Evolutionary conservation across 805 yeast genomes (phyloP).

Genomic region (Kuraishia piskuri): DNA sequence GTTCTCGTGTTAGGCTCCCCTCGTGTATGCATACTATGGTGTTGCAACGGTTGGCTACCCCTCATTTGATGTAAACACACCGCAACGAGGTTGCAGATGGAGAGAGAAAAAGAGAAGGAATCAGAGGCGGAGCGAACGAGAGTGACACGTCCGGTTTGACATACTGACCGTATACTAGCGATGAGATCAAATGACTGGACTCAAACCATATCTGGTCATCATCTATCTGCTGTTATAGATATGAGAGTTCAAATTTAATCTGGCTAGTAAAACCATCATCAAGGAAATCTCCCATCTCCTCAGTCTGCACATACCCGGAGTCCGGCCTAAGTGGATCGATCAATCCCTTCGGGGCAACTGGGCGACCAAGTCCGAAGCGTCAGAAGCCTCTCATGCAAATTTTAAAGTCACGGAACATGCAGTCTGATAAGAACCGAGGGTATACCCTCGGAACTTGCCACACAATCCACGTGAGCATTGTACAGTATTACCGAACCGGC

Average conservation of each 20-base stretch:
- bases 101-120: background rate
- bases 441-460: background rate
- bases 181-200: background rate
- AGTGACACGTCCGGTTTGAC: too few species aligned
- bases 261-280: too few species aligned
- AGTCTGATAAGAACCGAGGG: background rate
- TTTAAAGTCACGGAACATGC: background rate
- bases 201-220: too few species aligned
- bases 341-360: background rate
- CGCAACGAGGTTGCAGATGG: background rate
- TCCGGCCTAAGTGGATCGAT: background rate
- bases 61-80: background rate
- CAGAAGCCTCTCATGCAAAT: background rate
- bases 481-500: background rate
- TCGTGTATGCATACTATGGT: background rate
- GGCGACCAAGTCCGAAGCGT: background rate
- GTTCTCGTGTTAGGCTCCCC: background rate
- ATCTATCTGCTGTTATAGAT: too few species aligned
- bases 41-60: background rate
- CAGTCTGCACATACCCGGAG: background rate
- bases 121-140: too few species aligned
- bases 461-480: background rate
- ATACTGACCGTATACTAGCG: background rate
- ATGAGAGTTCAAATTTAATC: too few species aligned
- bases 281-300: too few species aligned